These are phyloP conservation scores for Strobilomyces echinocephalus DNA, from an alignment of 768 basidiomycete genomes.

Conservation along the genomic window DNA sequence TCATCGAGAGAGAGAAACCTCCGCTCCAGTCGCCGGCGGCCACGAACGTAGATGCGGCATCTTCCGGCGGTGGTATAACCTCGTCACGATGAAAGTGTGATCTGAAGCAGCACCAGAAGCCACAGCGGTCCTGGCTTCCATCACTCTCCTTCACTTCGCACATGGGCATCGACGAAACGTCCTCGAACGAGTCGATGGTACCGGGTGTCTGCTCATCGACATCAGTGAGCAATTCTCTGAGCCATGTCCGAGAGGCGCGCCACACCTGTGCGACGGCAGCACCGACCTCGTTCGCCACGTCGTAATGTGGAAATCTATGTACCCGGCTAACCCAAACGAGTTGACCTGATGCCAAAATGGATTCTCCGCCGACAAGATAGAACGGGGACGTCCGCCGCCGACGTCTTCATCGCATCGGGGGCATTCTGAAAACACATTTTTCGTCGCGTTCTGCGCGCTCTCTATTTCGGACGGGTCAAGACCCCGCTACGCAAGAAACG, in stretches of 20 bases:
- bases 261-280: constrained; percentile 42
- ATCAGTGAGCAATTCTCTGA: constrained; percentile 2
- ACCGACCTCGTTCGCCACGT: constrained; percentile 61
- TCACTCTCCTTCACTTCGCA: constrained; percentile 28
- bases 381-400: constrained; percentile 49
- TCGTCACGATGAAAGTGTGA: constrained; percentile 47
- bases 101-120: constrained; percentile 41
- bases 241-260: not conserved
- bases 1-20: constrained; percentile 9
- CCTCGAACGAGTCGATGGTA: constrained; percentile 42
- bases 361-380: constrained; percentile 63
- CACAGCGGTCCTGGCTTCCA: constrained; percentile 40
- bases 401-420: constrained; percentile 64
- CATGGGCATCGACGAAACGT: constrained; percentile 33
- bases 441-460: constrained; percentile 39
- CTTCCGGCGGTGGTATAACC: constrained; percentile 38
- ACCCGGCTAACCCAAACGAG: constrained; percentile 51
- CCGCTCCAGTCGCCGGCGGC: constrained; percentile 52
- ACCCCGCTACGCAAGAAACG: constrained; percentile 14
- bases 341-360: constrained; percentile 49
- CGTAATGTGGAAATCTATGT: constrained; percentile 45
- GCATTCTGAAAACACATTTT: constrained; percentile 41
- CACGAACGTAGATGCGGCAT: constrained; percentile 47
- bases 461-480: constrained; percentile 26
- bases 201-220: constrained; percentile 36